These are phyloP conservation scores for Hagleromyces aurorensis DNA, from an alignment of 805 yeast genomes.

Conservation along the genomic window DNA sequence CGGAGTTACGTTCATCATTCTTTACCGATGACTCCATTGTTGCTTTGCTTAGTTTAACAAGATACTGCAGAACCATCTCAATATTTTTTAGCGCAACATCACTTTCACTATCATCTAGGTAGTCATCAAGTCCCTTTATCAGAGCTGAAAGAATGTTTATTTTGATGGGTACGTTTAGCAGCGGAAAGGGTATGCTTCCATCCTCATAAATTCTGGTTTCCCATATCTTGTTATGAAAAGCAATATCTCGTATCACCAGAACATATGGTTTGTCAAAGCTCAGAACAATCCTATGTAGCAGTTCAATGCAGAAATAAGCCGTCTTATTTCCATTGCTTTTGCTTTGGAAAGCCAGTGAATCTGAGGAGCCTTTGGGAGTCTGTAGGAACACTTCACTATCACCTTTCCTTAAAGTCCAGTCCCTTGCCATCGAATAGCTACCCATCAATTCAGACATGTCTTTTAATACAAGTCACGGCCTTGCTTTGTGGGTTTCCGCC, in stretches of 20 bases:
- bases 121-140: constrained; percentile 8
- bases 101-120: constrained; percentile 1
- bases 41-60: constrained; percentile 9
- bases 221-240: constrained; percentile 10
- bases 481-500: too few relatives aligned
- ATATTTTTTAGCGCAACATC: constrained; percentile 5
- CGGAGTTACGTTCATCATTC: neutral
- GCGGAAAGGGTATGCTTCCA: constrained; percentile 9
- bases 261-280: constrained; percentile 11
- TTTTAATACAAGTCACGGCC: too few relatives aligned
- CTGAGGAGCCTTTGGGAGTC: too few relatives aligned
- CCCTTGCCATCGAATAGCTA: too few relatives aligned
- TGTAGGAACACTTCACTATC: too few relatives aligned
- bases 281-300: constrained; percentile 7
- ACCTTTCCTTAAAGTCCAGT: too few relatives aligned
- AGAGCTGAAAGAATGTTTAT: constrained; percentile 12
- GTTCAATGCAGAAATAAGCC: constrained; percentile 6
- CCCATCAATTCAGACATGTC: too few relatives aligned
- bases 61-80: constrained; percentile 8
- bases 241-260: constrained; percentile 6
- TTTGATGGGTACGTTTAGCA: constrained; percentile 14
- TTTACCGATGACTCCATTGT: constrained; percentile 3
- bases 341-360: too few relatives aligned
- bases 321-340: neutral
- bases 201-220: constrained; percentile 6